These are phyloP conservation scores for Candida tibetensis DNA, from an alignment of 805 yeast species.

Conservation along the genomic window DNA sequence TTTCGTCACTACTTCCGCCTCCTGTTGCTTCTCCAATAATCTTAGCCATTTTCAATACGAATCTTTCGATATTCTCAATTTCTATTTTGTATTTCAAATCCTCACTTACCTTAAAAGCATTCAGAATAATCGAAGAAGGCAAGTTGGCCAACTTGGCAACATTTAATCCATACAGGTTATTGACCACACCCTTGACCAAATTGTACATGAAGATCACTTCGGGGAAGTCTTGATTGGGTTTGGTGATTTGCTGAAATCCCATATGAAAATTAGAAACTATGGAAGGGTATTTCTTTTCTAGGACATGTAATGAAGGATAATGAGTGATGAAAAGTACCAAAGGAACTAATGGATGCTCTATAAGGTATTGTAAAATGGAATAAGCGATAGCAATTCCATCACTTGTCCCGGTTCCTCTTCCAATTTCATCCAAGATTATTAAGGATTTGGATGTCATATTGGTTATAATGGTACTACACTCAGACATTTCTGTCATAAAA, in stretches of 20 bases:
- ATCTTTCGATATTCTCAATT: constrained; percentile 7
- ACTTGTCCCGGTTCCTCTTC: constrained; percentile 68
- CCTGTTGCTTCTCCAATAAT: no score
- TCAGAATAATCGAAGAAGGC: constrained; percentile 42
- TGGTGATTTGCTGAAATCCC: constrained; percentile 54
- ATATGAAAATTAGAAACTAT: constrained; percentile 63
- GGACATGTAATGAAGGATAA: constrained; percentile 61
- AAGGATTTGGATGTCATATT: constrained; percentile 55
- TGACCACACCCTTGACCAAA: constrained; percentile 35
- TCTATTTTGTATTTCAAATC: constrained; percentile 27
- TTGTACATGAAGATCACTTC: constrained; percentile 40
- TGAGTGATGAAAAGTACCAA: constrained; percentile 81
- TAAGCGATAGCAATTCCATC: constrained; percentile 86
- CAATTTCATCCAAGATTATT: constrained; percentile 71
- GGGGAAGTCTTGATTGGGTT: constrained; percentile 30
- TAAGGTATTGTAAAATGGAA: constrained; percentile 61
- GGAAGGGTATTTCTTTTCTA: constrained; percentile 39
- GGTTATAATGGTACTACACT: constrained; percentile 56
- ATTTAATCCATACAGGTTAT: constrained; percentile 77
- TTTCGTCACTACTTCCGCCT: neutral
- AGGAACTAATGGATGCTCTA: constrained; percentile 38
- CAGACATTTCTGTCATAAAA: constrained; percentile 73
- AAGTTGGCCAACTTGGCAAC: constrained; percentile 78
- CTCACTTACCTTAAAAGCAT: constrained; percentile 43
- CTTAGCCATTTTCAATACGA: neutral